A percentile compares a stretch with the other conserved stretches of the same genome.
These are phyloP conservation scores for Dissophora ornata DNA, from an alignment of 192 early-diverging fungal species.

Conservation along the genomic window DNA sequence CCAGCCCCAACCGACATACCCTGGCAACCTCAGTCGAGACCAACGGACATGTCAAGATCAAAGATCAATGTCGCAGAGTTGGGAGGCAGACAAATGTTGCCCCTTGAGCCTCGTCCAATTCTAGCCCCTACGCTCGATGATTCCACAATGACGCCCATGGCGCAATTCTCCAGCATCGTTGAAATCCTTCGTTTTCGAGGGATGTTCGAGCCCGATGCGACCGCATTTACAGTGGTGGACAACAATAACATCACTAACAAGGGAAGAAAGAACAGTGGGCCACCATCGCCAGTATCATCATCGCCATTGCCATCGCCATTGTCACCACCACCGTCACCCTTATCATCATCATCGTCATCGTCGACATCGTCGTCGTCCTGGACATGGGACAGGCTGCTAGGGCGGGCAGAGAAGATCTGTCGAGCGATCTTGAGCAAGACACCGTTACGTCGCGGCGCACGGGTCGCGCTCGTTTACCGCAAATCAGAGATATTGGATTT, in stretches of 20 bases:
- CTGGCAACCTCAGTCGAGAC: too few relatives aligned
- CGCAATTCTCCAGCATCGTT: conserved; percentile 1
- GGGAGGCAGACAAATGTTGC: conserved; percentile 62
- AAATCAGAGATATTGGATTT: conserved; percentile 83
- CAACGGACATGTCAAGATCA: too few relatives aligned
- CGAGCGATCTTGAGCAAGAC: conserved; percentile 66
- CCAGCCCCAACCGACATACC: too few relatives aligned
- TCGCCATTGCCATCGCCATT: too few relatives aligned
- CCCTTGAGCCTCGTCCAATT: conserved; percentile 60
- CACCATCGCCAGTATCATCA: too few relatives aligned
- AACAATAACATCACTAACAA: too few relatives aligned
- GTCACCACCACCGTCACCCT: too few relatives aligned
- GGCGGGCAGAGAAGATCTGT: conserved; percentile 73
- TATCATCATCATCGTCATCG: conserved; percentile 56
- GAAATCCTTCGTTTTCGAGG: conserved; percentile 13
- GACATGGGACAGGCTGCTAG: conserved; percentile 75
- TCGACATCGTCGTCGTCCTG: conserved; percentile 75
- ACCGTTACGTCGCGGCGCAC: conserved; percentile 65
- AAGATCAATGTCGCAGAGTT: conserved; percentile 39
- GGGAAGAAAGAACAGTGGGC: too few relatives aligned
- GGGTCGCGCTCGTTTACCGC: conserved; percentile 80
- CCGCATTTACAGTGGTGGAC: conserved; percentile 58
- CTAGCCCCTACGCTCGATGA: conserved; percentile 31
- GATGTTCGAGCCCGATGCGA: background rate
- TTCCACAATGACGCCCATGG: background rate